Percentiles rank a stretch among this genome's conserved stretches.
Conservation (phyloP, 495 filamentous ascomycete species). For the Pyrenula massariospora region DNA sequence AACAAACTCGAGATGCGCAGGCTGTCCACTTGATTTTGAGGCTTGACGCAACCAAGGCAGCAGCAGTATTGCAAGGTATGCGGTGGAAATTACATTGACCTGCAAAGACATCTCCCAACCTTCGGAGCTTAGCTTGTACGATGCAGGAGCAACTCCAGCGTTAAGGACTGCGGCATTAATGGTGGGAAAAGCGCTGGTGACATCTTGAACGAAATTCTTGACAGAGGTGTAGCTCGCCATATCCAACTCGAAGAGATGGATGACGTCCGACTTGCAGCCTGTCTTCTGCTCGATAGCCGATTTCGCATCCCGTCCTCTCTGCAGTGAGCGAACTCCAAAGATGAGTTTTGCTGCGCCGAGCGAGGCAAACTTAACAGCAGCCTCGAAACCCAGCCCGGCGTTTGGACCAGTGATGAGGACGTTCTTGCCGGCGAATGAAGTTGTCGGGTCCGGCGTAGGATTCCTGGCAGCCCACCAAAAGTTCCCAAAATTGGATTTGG, state of each 20-base stretch:
- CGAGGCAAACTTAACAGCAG: conserved; percentile 4
- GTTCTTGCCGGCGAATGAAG: conserved; percentile 7
- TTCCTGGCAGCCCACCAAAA: conserved; percentile 5
- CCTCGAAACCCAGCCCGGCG: conserved; percentile 13
- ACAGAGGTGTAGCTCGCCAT: conserved; percentile 39
- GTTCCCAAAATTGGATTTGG: too few relatives aligned
- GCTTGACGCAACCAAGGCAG: not conserved
- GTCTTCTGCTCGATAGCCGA: conserved; percentile 1
- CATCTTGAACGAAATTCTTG: conserved; percentile 28
- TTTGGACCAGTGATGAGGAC: conserved; percentile 14
- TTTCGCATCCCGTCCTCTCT: conserved; percentile 3
- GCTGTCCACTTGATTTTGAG: not conserved
- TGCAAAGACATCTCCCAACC: conserved; percentile 8
- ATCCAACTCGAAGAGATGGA: conserved; percentile 43
- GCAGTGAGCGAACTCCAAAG: conserved; percentile 6
- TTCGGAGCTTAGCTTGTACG: conserved; percentile 6
- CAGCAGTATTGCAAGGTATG: not conserved
- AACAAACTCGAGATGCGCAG: too few relatives aligned
- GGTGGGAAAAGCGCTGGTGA: conserved; percentile 21
- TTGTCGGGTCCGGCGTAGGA: conserved; percentile 7
- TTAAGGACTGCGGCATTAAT: conserved; percentile 34
- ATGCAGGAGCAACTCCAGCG: conserved; percentile 21
- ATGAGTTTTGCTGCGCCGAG: conserved; percentile 7
- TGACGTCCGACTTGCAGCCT: too few relatives aligned
- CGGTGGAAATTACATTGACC: conserved; percentile 6